phyloP scores from a whole-genome alignment of 176 grass and related monocot genomes.

The Carex parvula region DNA sequence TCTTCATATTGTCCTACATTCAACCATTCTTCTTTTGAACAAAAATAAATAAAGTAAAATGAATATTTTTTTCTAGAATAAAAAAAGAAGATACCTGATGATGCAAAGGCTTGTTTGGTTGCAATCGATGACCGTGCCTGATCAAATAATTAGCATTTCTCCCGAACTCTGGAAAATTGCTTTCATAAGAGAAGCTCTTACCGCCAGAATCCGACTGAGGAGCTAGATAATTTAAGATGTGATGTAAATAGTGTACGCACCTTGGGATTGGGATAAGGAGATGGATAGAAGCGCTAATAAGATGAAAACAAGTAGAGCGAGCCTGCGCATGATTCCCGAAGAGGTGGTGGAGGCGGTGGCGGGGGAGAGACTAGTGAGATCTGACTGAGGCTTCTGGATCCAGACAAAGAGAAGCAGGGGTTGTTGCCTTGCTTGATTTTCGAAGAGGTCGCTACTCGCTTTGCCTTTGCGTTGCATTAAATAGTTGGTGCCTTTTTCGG shows the following conservation, averaged over 20 bases:
- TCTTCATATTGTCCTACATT: neutral
- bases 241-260: neutral
- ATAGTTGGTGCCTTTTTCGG: neutral
- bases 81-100: neutral
- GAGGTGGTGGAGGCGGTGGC: neutral
- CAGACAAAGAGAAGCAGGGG: neutral
- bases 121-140: neutral
- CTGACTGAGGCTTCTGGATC: neutral
- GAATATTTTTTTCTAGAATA: neutral
- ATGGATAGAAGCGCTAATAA: neutral
- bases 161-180: neutral
- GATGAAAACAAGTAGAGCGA: neutral
- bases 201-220: too few species aligned
- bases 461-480: neutral
- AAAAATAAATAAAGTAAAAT: too few species aligned
- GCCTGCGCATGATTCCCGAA: neutral
- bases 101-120: neutral
- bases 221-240: too few species aligned
- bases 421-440: neutral
- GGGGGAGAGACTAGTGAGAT: neutral
- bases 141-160: neutral
- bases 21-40: neutral
- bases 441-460: neutral
- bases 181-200: too few species aligned
- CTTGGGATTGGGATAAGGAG: neutral